phyloP scores from a whole-genome alignment of 495 filamentous ascomycete species.

The Penicillium macrosclerotiorum region DNA sequence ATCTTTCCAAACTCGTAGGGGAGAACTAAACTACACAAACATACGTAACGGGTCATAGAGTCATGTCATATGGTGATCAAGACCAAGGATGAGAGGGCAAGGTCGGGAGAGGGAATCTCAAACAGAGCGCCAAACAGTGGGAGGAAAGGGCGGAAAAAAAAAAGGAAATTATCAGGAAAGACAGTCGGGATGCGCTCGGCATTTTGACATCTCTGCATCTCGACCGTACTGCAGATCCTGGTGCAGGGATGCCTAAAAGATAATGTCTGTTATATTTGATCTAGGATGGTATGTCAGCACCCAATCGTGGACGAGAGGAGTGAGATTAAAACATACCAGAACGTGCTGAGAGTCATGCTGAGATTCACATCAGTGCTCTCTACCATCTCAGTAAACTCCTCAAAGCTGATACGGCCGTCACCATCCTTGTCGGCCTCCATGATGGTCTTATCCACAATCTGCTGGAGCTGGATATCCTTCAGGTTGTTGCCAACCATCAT shows the following conservation, averaged over 20 bases:
- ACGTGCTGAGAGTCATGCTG: slow-evolving; percentile 96
- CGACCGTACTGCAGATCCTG: no score
- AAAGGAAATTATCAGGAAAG: slow-evolving; percentile 3
- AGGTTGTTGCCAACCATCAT: slow-evolving; percentile 99
- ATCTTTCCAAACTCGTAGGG: slow-evolving; percentile 5
- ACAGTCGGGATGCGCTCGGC: not conserved
- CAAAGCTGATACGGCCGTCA: slow-evolving; percentile 98
- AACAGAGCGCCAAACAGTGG: slow-evolving; percentile 4
- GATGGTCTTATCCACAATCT: slow-evolving; percentile 96
- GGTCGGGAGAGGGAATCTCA: not conserved
- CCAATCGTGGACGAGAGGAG: not conserved
- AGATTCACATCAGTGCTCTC: slow-evolving; percentile 96
- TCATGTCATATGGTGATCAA: slow-evolving; percentile 23
- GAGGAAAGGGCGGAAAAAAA: not conserved
- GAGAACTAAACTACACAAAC: slow-evolving; percentile 28
- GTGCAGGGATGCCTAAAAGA: no score
- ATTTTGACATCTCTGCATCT: not conserved
- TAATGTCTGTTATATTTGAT: slow-evolving; percentile 35
- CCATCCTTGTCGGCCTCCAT: slow-evolving; percentile 97
- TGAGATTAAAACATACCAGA: not conserved
- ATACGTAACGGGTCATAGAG: slow-evolving; percentile 30
- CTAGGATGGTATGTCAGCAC: slow-evolving; percentile 27
- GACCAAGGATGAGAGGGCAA: slow-evolving; percentile 3
- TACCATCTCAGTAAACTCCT: slow-evolving; percentile 98
- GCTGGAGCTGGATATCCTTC: slow-evolving; percentile 98